Conservation (phyloP, 2,329 filamentous ascomycete species). For the Leptoxyphium fumago region DNA sequence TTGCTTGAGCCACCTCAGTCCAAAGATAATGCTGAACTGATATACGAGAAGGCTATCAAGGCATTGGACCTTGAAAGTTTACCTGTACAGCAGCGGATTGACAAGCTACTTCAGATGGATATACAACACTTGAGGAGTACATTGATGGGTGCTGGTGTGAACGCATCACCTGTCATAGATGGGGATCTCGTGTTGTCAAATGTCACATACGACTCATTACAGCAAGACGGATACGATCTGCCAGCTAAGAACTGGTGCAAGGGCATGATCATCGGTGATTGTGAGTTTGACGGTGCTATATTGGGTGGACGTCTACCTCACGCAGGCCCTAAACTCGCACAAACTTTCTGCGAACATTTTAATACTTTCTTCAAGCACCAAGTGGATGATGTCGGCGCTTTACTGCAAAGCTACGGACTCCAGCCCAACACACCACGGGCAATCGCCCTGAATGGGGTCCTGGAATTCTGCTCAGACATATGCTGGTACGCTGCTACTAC, state of each 20-base stretch:
- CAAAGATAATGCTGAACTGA: slow-evolving; percentile 24
- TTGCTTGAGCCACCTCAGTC: slow-evolving; percentile 28
- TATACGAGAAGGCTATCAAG: slow-evolving; percentile 27
- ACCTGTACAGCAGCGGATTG: slow-evolving; percentile 26
- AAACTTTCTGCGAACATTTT: slow-evolving; percentile 21
- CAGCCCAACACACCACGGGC: slow-evolving; percentile 22
- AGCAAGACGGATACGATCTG: slow-evolving; percentile 17
- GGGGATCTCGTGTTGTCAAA: slow-evolving; percentile 23
- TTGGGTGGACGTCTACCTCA: slow-evolving; percentile 7
- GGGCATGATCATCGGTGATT: slow-evolving; percentile 34
- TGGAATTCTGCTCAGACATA: slow-evolving; percentile 33
- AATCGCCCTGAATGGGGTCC: slow-evolving; percentile 24
- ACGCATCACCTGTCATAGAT: slow-evolving; percentile 28
- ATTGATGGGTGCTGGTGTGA: slow-evolving; percentile 19
- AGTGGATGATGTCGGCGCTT: slow-evolving; percentile 6
- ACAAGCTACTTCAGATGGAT: slow-evolving; percentile 26
- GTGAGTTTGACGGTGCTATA: slow-evolving; percentile 27
- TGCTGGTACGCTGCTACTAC: slow-evolving; percentile 30
- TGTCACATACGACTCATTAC: slow-evolving; percentile 4
- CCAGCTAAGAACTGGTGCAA: slow-evolving; percentile 32
- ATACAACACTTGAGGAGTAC: slow-evolving; percentile 27
- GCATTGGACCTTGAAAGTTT: slow-evolving; percentile 25
- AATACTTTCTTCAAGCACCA: slow-evolving; percentile 16
- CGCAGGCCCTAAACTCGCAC: slow-evolving; percentile 16
- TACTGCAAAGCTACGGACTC: slow-evolving; percentile 29